Percentiles rank a stretch among this genome's conserved stretches.
Conservation (phyloP, 768 basidiomycete species). For the Amanita rimosa region DNA sequence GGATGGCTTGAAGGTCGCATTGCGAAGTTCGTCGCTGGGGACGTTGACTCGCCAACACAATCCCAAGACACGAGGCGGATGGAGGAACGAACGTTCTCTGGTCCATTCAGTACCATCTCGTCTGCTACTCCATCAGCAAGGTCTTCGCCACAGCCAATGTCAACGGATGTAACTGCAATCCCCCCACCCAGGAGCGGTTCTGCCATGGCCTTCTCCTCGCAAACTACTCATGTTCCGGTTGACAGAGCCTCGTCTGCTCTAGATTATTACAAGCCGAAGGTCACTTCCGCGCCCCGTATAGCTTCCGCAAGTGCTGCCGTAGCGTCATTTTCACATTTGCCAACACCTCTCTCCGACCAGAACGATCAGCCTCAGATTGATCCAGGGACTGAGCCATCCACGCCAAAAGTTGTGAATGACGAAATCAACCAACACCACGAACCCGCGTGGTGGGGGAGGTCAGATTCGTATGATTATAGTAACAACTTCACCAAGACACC, state of each 20-base stretch:
- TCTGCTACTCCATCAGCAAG: constrained; percentile 65
- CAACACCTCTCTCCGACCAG: constrained; percentile 18
- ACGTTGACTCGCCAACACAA: constrained; percentile 43
- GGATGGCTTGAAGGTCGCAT: constrained; percentile 88
- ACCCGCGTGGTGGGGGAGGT: constrained; percentile 56
- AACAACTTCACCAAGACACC: constrained; percentile 40
- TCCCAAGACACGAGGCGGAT: constrained; percentile 25
- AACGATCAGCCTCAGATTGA: constrained; percentile 7
- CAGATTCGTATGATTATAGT: constrained; percentile 13
- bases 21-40: constrained; percentile 92
- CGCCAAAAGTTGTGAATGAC: constrained; percentile 19
- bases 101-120: constrained; percentile 90
- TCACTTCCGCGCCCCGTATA: constrained; percentile 42
- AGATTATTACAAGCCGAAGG: constrained; percentile 52
- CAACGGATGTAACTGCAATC: constrained; percentile 25
- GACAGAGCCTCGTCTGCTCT: constrained; percentile 73
- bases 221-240: constrained; percentile 37
- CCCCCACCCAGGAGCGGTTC: constrained; percentile 58
- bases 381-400: constrained; percentile 15
- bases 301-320: constrained; percentile 41
- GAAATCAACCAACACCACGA: constrained; percentile 25
- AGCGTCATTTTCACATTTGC: constrained; percentile 36
- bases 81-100: constrained; percentile 36
- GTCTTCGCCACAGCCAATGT: constrained; percentile 63
- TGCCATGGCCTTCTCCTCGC: constrained; percentile 48